Percentiles rank a stretch among this genome's conserved stretches.
phyloP scores from a whole-genome alignment of 768 basidiomycete species.

The Cystobasidium onofrii region DNA sequence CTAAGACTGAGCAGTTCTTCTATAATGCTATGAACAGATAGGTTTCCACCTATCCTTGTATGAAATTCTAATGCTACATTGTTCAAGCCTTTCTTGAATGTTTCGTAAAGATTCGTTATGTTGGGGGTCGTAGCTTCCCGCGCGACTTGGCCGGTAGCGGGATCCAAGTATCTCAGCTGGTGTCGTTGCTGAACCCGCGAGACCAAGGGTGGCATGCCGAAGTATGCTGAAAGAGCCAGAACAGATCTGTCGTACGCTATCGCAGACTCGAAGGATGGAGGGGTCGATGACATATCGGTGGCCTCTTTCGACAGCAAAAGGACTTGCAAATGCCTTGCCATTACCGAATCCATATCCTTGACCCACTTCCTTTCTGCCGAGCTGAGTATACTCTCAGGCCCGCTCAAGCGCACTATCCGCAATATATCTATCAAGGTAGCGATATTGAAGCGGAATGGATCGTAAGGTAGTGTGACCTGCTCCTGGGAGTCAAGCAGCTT shows the following conservation, averaged over 20 bases:
- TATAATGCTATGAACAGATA: too few relatives aligned
- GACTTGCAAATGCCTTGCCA: constrained; percentile 37
- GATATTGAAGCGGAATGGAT: neutral
- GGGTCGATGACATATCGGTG: constrained; percentile 20
- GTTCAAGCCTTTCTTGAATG: neutral
- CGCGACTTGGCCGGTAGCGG: neutral
- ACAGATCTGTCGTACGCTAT: constrained; percentile 38
- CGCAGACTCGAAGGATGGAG: constrained; percentile 29
- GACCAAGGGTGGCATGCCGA: constrained; percentile 38
- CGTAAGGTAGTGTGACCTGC: constrained; percentile 32
- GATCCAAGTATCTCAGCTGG: constrained; percentile 13
- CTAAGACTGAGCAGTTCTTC: too few relatives aligned
- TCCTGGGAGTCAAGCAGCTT: constrained; percentile 40
- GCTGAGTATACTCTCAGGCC: neutral
- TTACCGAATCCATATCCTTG: constrained; percentile 4
- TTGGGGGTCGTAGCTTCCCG: neutral
- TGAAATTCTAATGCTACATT: constrained; percentile 11
- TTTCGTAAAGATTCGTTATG: neutral
- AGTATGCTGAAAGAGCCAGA: constrained; percentile 40
- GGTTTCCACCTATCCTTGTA: too few relatives aligned
- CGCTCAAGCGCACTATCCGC: neutral
- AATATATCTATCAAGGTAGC: neutral
- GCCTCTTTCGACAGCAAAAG: constrained; percentile 35
- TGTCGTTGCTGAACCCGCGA: constrained; percentile 30
- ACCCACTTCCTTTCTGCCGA: neutral